These are phyloP conservation scores for Yamadazyma sp. DNA, from an alignment of 805 yeast species.

Conservation along the genomic window DNA sequence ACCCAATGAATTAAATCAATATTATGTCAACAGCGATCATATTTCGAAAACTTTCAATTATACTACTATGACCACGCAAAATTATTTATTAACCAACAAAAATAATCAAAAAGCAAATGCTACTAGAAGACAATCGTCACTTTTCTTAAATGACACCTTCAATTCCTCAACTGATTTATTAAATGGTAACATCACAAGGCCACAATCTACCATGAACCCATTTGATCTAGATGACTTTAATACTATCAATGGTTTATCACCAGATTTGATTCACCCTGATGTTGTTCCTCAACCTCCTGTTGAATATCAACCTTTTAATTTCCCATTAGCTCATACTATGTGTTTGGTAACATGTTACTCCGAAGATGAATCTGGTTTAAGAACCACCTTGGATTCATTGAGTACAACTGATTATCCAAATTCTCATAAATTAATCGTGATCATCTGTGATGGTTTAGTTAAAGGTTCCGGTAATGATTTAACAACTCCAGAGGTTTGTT, in stretches of 20 bases:
- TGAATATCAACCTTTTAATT: conserved; percentile 82
- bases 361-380: conserved; percentile 81
- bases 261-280: conserved; percentile 66
- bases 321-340: conserved; percentile 57
- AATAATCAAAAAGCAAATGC: conserved; percentile 9
- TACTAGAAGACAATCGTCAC: conserved; percentile 20
- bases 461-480: conserved; percentile 90
- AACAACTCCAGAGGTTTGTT: conserved; percentile 86
- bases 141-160: conserved; percentile 25
- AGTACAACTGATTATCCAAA: conserved; percentile 96
- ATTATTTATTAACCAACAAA: conserved; percentile 30
- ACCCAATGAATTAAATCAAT: conserved; percentile 35
- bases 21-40: conserved; percentile 31
- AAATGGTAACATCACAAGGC: conserved; percentile 15
- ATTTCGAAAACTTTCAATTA: conserved; percentile 41
- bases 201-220: conserved; percentile 27
- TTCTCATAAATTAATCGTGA: conserved; percentile 82
- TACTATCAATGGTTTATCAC: conserved; percentile 47
- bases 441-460: conserved; percentile 90
- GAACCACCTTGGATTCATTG: conserved; percentile 87
- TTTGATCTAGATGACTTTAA: conserved; percentile 33
- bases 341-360: conserved; percentile 84
- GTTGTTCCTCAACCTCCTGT: conserved; percentile 90
- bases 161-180: conserved; percentile 35
- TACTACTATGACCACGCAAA: conserved; percentile 68